phyloP scores from a whole-genome alignment of 495 filamentous ascomycete species.

The Penicillium taxi region DNA sequence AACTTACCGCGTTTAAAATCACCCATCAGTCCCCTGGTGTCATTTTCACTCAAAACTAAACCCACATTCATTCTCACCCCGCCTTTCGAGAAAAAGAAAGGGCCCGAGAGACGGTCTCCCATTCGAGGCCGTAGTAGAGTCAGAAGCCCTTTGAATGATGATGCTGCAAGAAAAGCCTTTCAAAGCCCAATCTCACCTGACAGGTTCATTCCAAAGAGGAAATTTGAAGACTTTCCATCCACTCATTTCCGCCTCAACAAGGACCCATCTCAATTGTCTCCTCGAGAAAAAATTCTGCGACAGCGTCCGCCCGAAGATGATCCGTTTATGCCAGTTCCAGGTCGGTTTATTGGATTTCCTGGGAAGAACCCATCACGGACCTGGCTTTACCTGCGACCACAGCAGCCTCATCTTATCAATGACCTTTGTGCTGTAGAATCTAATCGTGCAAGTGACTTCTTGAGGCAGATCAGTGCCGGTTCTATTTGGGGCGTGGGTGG shows the following conservation, averaged over 20 bases:
- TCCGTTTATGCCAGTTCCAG: conserved; percentile 48
- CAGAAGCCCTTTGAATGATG: conserved; percentile 5
- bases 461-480: conserved; percentile 52
- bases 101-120: too few relatives aligned
- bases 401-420: conserved; percentile 31
- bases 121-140: conserved; percentile 13
- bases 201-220: conserved; percentile 59
- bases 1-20: conserved; percentile 14
- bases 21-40: conserved; percentile 9
- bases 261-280: conserved; percentile 48
- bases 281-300: conserved; percentile 54
- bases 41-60: conserved; percentile 4
- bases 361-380: conserved; percentile 17
- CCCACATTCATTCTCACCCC: background rate
- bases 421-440: conserved; percentile 13
- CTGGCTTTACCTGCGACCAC: conserved; percentile 17
- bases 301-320: conserved; percentile 51
- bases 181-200: conserved; percentile 41
- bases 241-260: conserved; percentile 62
- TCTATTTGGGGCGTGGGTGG: conserved; percentile 81
- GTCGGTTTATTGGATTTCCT: conserved; percentile 13
- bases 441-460: conserved; percentile 5
- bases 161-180: conserved; percentile 4
- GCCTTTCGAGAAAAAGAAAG: conserved; percentile 12
- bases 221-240: conserved; percentile 31